phyloP scores from a whole-genome alignment of 2,329 filamentous ascomycete species.

The Aspergillus transmontanensis region DNA sequence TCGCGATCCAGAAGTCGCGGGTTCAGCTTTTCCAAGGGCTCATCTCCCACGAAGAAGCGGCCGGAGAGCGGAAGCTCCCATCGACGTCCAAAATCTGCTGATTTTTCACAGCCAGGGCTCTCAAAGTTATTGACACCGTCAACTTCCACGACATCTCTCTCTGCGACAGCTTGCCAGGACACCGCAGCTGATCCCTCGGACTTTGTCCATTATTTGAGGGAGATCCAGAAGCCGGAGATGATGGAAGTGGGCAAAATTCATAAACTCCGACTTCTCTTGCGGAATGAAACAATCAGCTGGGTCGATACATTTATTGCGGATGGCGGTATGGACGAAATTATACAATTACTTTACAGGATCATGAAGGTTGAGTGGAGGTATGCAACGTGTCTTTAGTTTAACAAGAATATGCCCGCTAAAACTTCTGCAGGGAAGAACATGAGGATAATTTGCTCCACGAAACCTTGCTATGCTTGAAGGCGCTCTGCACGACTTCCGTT shows the following conservation, averaged over 20 bases:
- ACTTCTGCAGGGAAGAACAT: slow-evolving; percentile 74
- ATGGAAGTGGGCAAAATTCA: slow-evolving; percentile 95
- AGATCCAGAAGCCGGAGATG: slow-evolving; percentile 76
- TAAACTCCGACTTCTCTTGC: slow-evolving; percentile 83
- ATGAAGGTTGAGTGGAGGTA: slow-evolving; percentile 96
- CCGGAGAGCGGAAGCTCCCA: slow-evolving; percentile 66
- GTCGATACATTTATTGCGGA: slow-evolving; percentile 88
- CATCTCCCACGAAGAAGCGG: slow-evolving; percentile 75
- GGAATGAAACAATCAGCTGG: slow-evolving; percentile 96
- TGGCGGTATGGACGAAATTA: slow-evolving; percentile 90
- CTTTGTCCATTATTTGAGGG: slow-evolving; percentile 82
- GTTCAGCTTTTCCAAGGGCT: slow-evolving; percentile 75
- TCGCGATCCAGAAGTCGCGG: slow-evolving; percentile 68
- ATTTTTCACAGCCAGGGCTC: slow-evolving; percentile 66
- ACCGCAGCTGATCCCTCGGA: slow-evolving; percentile 75
- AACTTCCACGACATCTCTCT: slow-evolving; percentile 55
- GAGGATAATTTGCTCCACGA: slow-evolving; percentile 93
- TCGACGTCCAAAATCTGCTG: slow-evolving; percentile 71
- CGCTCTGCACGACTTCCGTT: slow-evolving; percentile 85
- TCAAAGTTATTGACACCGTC: slow-evolving; percentile 58
- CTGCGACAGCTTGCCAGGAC: slow-evolving; percentile 69
- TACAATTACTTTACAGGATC: slow-evolving; percentile 83
- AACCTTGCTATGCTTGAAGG: slow-evolving; percentile 88
- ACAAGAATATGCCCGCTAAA: slow-evolving; percentile 26
- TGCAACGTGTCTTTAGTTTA: slow-evolving; percentile 32